Conservation (phyloP, 2,329 filamentous ascomycete species). For the Microcera coccophila region DNA sequence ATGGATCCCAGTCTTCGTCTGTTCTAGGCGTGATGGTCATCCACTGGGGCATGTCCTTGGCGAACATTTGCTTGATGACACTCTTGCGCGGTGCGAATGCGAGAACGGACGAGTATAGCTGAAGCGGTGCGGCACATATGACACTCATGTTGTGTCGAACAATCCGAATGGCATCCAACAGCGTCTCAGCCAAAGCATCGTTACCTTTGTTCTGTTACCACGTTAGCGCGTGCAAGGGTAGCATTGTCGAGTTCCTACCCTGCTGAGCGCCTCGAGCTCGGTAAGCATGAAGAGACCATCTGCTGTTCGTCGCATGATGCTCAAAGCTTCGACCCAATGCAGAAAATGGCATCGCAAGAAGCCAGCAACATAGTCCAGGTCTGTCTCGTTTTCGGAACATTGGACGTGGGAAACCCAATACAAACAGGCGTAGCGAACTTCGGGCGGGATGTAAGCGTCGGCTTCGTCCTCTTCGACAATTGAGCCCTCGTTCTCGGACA, state of each 20-base stretch:
- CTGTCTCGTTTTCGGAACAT: conserved; percentile 6
- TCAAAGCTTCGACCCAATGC: conserved; percentile 18
- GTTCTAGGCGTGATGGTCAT: not conserved
- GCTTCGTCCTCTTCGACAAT: conserved; percentile 3
- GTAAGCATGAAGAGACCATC: not conserved
- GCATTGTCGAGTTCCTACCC: not conserved
- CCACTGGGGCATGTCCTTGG: not conserved
- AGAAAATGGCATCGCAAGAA: conserved; percentile 15
- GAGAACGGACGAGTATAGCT: conserved; percentile 4
- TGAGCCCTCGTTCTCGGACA: not conserved
- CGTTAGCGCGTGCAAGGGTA: not conserved
- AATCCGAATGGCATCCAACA: not conserved
- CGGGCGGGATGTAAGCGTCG: conserved; percentile 20
- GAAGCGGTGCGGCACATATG: conserved; percentile 1
- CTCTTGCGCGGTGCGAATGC: conserved; percentile 1
- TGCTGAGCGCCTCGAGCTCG: not conserved
- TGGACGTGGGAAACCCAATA: conserved; percentile 36
- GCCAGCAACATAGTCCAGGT: not conserved
- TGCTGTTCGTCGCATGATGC: conserved; percentile 4
- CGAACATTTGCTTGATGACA: not conserved
- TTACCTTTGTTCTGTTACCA: not conserved
- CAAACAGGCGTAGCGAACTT: conserved; percentile 39
- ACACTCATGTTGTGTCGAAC: not conserved
- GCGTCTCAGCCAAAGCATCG: not conserved
- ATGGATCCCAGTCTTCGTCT: conserved; percentile 1